Evolutionary conservation across 2,329 filamentous ascomycete genomes (phyloP), one percentile per base, ranked within the genome.

Genomic region (Alternaria sp.): DNA sequence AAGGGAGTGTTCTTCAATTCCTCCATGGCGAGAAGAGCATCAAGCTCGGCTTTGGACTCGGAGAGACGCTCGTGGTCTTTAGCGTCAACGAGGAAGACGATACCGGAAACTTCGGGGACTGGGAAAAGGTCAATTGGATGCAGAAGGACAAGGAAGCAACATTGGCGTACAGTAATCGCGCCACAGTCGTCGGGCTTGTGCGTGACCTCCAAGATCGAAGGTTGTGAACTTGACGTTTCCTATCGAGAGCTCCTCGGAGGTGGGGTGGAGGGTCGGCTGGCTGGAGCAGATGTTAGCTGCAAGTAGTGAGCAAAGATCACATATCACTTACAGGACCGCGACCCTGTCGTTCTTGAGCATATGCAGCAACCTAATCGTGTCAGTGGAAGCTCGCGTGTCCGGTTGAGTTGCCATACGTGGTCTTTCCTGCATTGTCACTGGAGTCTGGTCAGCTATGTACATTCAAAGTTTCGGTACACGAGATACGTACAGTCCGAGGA

Each of bases 11-110:
- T 97, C 78, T 88, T 84, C 37, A 99, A 87, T 78, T 98, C 94
- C 82, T 99, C 95, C 94, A 99, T 97, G 63, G 91, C 88, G 69
- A 99, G 86, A 51, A 98, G 90, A 8, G 78, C 93, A 76, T 99
- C 95, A 63, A 99, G 90, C 84, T 99, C 95, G 72, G 91, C 94
- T 84, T 98, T 98, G 76, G 93, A 91, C 84, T 99, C 95, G 72
- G 85, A 79, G 79, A 99, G 91, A 69, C 95, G 92, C 83, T 98
- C 94, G 80, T 92, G 90, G 81, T 99, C 95, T 83, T 97, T 97
- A 73, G 95, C 93, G 74, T 99, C 95, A 71, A 99, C 92, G 58
- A 98, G 89, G 86, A 98, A 99, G 70, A 99, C 93, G 72, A 98
- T 96, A 60, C 94, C 93, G 80, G 63, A 67, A 11, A 76, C 76